A percentile compares a stretch with the other conserved stretches of the same genome.
These are phyloP conservation scores for Tuber aestivum DNA, from an alignment of 495 filamentous ascomycete species.

Conservation along the genomic window DNA sequence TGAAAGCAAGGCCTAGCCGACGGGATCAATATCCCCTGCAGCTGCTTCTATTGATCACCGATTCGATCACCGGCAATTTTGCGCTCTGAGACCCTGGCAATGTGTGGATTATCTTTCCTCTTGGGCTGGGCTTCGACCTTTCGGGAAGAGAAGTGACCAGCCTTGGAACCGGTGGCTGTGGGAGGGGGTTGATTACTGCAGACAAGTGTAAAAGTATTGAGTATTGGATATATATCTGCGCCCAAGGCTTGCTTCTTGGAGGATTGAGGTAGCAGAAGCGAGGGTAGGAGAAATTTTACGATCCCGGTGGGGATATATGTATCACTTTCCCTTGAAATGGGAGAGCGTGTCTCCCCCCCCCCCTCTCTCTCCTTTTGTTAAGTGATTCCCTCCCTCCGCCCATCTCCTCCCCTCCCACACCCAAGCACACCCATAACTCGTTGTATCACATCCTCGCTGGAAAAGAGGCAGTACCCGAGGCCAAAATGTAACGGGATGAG, in stretches of 20 bases:
- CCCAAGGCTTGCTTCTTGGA: neutral
- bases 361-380: neutral
- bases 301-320: neutral
- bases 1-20: neutral
- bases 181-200: neutral
- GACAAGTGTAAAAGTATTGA: neutral
- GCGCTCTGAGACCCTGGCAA: neutral
- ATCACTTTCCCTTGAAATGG: neutral
- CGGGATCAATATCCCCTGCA: neutral
- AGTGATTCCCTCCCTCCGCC: neutral
- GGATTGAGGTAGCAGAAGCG: neutral
- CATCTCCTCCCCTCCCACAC: neutral
- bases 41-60: neutral
- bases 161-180: neutral
- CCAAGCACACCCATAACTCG: neutral
- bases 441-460: neutral
- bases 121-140: neutral
- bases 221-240: neutral
- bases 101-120: neutral
- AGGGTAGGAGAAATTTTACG: neutral
- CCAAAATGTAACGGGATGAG: neutral
- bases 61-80: slow-evolving; percentile 3
- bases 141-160: neutral
- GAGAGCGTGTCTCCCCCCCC: neutral
- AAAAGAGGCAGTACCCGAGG: neutral